phyloP scores from a whole-genome alignment of 331 rosid genomes.

The Malus hybrid region DNA sequence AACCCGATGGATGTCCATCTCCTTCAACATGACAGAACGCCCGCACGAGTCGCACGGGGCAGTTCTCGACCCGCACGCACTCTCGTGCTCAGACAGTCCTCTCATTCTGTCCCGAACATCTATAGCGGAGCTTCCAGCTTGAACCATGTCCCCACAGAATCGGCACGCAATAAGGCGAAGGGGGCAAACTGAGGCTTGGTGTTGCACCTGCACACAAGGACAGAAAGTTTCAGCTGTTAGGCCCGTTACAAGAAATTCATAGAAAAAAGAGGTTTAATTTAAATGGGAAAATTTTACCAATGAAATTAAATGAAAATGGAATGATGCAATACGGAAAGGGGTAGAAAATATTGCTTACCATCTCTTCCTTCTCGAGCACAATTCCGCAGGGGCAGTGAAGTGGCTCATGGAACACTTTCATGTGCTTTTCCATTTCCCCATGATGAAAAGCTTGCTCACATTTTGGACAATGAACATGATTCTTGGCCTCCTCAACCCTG shows the following conservation, averaged over 20 bases:
- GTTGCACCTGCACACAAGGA: conserved; percentile 55
- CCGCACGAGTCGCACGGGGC: conserved; percentile 97
- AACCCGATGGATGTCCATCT: conserved; percentile 88
- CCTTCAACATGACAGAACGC: conserved; percentile 94
- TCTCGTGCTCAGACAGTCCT: conserved; percentile 89
- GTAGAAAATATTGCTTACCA: conserved; percentile 44
- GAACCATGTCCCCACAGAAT: conserved; percentile 98
- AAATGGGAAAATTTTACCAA: background rate
- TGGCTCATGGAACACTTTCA: conserved; percentile 92
- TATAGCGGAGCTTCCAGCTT: conserved; percentile 70
- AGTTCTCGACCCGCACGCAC: conserved; percentile 90
- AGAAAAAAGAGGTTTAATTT: background rate
- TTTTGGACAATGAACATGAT: conserved; percentile 74
- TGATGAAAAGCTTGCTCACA: conserved; percentile 85
- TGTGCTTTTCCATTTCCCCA: conserved; percentile 81
- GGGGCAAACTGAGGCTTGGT: conserved; percentile 68
- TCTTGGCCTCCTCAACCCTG: conserved; percentile 74
- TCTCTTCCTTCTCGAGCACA: conserved; percentile 78
- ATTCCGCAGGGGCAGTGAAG: conserved; percentile 77
- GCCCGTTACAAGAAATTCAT: background rate
- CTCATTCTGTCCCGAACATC: conserved; percentile 75
- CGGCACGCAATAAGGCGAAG: conserved; percentile 76
- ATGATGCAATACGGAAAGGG: background rate
- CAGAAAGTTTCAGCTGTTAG: background rate
- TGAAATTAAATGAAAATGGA: background rate